phyloP scores from a whole-genome alignment of 2,329 filamentous ascomycete species.

The Fusarium kyushuense region DNA sequence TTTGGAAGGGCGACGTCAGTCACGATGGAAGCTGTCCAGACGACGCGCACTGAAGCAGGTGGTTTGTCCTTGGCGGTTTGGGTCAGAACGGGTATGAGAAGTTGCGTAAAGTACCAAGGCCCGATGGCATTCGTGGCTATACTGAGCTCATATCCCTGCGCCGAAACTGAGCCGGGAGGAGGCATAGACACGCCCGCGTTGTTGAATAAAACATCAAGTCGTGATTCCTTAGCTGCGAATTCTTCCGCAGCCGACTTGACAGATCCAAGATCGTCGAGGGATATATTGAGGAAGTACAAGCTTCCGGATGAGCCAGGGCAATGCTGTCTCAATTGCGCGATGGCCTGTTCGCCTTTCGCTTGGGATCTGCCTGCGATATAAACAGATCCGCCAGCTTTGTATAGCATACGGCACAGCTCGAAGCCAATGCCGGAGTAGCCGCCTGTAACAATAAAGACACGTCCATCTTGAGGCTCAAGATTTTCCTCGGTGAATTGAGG shows the following conservation, averaged over 20 bases:
- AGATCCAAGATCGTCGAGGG: slow-evolving; percentile 24
- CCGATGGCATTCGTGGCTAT: slow-evolving; percentile 37
- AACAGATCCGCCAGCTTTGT: slow-evolving; percentile 17
- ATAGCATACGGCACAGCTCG: slow-evolving; percentile 28
- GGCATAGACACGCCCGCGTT: slow-evolving; percentile 36
- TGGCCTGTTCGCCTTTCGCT: slow-evolving; percentile 13
- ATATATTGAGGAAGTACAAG: slow-evolving; percentile 16
- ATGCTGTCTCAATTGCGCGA: slow-evolving; percentile 2
- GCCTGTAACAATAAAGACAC: slow-evolving; percentile 34
- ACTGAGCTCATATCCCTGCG: slow-evolving; percentile 36
- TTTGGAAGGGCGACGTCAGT: slow-evolving; percentile 16
- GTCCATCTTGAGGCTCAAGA: not conserved
- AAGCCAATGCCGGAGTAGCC: slow-evolving; percentile 38
- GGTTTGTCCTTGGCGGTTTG: slow-evolving; percentile 4
- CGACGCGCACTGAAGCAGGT: slow-evolving; percentile 22
- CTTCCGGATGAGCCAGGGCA: not conserved
- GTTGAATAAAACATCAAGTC: slow-evolving; percentile 33
- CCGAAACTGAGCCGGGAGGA: slow-evolving; percentile 21
- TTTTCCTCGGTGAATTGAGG: slow-evolving; percentile 17
- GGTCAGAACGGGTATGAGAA: slow-evolving; percentile 16
- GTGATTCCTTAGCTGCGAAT: slow-evolving; percentile 20
- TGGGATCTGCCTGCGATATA: slow-evolving; percentile 36
- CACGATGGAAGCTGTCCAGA: slow-evolving; percentile 31
- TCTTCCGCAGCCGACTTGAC: slow-evolving; percentile 17
- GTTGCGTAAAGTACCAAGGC: slow-evolving; percentile 32